These are phyloP conservation scores for Cyberlindnera mycetangii DNA, from an alignment of 805 yeast species.

Conservation along the genomic window DNA sequence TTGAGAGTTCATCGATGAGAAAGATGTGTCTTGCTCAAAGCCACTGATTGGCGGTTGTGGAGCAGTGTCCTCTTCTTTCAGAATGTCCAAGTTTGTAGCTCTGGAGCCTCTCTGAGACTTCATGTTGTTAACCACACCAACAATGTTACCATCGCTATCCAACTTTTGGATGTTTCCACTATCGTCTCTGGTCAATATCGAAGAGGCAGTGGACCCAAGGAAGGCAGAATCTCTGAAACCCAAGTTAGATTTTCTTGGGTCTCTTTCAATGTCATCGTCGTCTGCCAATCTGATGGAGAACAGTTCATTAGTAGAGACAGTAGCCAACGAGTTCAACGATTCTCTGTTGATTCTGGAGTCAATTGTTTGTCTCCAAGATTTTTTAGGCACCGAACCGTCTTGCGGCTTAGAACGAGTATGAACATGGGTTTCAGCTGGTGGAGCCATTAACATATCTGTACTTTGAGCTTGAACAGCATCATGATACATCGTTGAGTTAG, in stretches of 20 bases:
- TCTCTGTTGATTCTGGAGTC: slow-evolving; percentile 43
- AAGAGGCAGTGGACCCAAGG: slow-evolving; percentile 27
- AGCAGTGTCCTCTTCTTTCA: slow-evolving; percentile 24
- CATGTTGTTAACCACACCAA: slow-evolving; percentile 12
- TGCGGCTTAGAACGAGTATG: slow-evolving; percentile 6
- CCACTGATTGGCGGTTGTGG: slow-evolving; percentile 12
- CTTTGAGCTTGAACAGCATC: slow-evolving; percentile 40
- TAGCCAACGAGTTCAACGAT: slow-evolving; percentile 70
- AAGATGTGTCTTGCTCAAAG: slow-evolving; percentile 21
- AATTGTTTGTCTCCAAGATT: slow-evolving; percentile 56
- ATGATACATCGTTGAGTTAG: slow-evolving; percentile 32
- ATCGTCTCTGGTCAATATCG: slow-evolving; percentile 27
- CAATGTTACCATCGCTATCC: slow-evolving; percentile 30
- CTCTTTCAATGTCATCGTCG: slow-evolving; percentile 44
- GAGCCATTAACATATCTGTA: slow-evolving; percentile 36
- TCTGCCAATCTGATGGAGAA: slow-evolving; percentile 76
- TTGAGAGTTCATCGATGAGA: slow-evolving; percentile 19
- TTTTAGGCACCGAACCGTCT: slow-evolving; percentile 33
- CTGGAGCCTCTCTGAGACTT: slow-evolving; percentile 21
- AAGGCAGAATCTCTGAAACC: slow-evolving; percentile 42
- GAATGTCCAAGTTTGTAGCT: slow-evolving; percentile 25
- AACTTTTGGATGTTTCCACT: slow-evolving; percentile 29
- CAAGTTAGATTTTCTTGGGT: slow-evolving; percentile 39
- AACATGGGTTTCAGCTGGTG: slow-evolving; percentile 13
- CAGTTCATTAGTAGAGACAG: slow-evolving; percentile 82